Percentiles rank a stretch among this genome's conserved stretches.
These are phyloP conservation scores for Samsoniella hepiali DNA, from an alignment of 2,329 filamentous ascomycete species.

Conservation along the genomic window DNA sequence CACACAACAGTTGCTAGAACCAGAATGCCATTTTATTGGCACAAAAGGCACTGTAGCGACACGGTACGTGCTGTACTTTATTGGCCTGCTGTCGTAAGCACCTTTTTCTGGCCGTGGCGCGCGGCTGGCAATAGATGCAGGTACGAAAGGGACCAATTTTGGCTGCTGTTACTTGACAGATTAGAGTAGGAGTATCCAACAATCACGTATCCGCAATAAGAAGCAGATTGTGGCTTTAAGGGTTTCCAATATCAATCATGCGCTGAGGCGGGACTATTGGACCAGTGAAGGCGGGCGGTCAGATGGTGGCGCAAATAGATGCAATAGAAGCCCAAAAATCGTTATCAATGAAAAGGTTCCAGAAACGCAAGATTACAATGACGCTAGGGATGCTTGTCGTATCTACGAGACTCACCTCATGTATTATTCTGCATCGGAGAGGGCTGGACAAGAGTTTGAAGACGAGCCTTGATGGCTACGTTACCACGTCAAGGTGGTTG, in stretches of 20 bases:
- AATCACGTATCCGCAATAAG: background rate
- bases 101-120: no score
- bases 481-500: background rate
- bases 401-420: conserved; percentile 2
- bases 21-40: no score
- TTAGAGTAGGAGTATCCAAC: no score
- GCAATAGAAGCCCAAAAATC: background rate
- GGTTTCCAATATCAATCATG: background rate
- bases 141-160: background rate
- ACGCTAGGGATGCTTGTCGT: background rate
- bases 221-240: background rate
- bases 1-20: no score
- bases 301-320: background rate
- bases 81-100: background rate
- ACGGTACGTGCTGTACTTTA: background rate
- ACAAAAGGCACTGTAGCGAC: background rate
- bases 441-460: background rate
- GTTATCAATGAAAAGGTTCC: background rate
- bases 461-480: background rate
- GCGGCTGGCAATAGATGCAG: background rate
- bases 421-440: background rate
- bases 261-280: background rate
- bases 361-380: background rate
- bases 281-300: background rate
- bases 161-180: no score